Evolutionary conservation across 1,284 basidiomycete genomes (phyloP).

Genomic region (Coriolopsis trogii): DNA sequence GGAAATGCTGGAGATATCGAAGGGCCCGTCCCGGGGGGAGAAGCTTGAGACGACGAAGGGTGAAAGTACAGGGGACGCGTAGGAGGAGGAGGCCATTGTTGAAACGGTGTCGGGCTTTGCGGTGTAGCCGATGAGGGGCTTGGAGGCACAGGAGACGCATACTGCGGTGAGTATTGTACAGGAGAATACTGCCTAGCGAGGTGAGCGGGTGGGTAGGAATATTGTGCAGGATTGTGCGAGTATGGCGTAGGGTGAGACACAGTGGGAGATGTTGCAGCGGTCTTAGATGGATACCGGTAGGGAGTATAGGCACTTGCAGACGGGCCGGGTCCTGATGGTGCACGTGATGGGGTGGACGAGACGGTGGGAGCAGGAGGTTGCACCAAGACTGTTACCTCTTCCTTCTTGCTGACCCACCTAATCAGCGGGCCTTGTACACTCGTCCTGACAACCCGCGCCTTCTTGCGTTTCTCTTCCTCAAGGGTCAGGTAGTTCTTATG

Average conservation of each 20-base stretch:
- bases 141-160: background rate
- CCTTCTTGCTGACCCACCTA: conserved; percentile 71
- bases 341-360: conserved; percentile 30
- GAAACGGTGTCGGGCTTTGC: conserved; percentile 13
- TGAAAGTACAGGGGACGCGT: conserved; percentile 6
- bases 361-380: conserved; percentile 35
- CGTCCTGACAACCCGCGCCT: conserved; percentile 62
- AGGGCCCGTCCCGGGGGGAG: no score
- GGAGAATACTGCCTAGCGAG: background rate
- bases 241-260: background rate
- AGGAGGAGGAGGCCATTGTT: conserved; percentile 19
- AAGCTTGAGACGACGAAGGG: conserved; percentile 13
- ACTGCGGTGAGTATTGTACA: background rate
- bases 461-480: conserved; percentile 81
- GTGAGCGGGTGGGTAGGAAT: background rate
- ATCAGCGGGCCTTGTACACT: conserved; percentile 71
- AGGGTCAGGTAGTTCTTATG: conserved; percentile 76
- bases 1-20: background rate
- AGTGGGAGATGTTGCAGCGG: background rate
- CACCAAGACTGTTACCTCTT: conserved; percentile 49
- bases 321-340: conserved; percentile 1
- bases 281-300: background rate
- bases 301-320: conserved; percentile 9
- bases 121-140: background rate
- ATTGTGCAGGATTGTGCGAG: conserved; percentile 1